Evolutionary conservation across 495 filamentous ascomycete species (phyloP).

Genomic region (Mytilinidion resinicola): DNA sequence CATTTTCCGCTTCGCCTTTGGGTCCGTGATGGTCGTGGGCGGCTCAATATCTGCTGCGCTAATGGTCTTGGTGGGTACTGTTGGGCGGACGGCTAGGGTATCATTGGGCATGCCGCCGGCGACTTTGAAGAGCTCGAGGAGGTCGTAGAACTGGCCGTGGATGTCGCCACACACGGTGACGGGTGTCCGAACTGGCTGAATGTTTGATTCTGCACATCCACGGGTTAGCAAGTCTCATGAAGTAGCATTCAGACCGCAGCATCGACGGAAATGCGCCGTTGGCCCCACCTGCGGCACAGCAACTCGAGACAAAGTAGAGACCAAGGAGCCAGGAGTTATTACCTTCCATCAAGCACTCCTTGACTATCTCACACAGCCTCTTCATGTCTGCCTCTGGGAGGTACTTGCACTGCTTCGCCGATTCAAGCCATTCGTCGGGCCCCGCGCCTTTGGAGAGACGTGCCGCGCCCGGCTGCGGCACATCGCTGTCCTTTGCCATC

Average conservation of each 20-base stretch:
- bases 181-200: conserved; percentile 91
- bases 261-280: background rate
- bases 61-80: conserved; percentile 52
- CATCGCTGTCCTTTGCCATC: conserved; percentile 51
- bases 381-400: conserved; percentile 96
- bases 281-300: too few species aligned
- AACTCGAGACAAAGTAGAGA: background rate
- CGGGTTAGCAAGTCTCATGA: background rate
- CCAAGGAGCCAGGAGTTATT: conserved; percentile 22
- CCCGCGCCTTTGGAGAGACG: conserved; percentile 74
- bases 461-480: conserved; percentile 85
- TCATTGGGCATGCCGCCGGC: conserved; percentile 92
- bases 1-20: conserved; percentile 74
- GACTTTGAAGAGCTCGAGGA: conserved; percentile 92
- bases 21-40: conserved; percentile 76
- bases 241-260: background rate
- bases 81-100: conserved; percentile 47
- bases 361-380: conserved; percentile 95
- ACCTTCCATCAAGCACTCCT: conserved; percentile 98
- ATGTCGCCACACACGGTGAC: conserved; percentile 98
- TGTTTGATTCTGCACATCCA: conserved; percentile 75
- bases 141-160: conserved; percentile 98
- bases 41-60: conserved; percentile 82
- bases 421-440: conserved; percentile 93
- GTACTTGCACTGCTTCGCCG: conserved; percentile 94